Conservation (phyloP, 1,284 basidiomycete species). For the Sporisorium sorghi region DNA sequence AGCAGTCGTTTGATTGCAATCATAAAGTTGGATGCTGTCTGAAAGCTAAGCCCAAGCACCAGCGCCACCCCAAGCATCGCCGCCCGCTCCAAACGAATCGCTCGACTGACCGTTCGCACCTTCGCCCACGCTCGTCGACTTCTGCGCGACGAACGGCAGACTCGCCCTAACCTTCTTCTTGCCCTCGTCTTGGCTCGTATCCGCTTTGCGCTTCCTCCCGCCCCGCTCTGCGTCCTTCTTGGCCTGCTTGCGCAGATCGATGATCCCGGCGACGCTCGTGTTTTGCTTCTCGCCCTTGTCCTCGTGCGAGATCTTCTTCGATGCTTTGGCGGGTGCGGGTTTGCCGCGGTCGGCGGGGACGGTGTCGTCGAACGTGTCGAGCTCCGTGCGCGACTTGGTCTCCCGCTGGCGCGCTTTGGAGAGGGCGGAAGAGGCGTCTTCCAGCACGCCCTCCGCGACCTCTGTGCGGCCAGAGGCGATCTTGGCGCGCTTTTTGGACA, state of each 20-base stretch:
- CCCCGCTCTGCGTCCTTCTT: constrained; percentile 18
- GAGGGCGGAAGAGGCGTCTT: constrained; percentile 20
- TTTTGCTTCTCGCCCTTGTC: constrained; percentile 24
- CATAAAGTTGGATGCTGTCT: too few species aligned
- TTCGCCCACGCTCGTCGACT: not conserved
- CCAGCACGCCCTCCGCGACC: constrained; percentile 43
- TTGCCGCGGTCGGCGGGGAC: not conserved
- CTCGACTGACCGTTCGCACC: not conserved
- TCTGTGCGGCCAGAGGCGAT: constrained; percentile 43
- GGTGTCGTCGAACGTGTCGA: constrained; percentile 32
- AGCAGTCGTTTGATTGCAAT: not conserved
- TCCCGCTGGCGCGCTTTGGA: constrained; percentile 36
- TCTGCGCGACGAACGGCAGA: constrained; percentile 22
- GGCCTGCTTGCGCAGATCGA: constrained; percentile 33
- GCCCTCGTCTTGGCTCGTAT: not conserved
- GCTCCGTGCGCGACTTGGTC: constrained; percentile 17
- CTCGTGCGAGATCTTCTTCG: constrained; percentile 7
- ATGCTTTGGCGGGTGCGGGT: not conserved
- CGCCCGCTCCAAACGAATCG: constrained; percentile 25
- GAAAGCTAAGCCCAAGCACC: constrained; percentile 24
- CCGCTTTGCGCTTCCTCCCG: constrained; percentile 16
- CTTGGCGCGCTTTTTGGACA: constrained; percentile 34
- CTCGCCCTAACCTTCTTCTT: constrained; percentile 28
- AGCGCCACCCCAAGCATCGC: constrained; percentile 34
- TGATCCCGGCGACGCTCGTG: constrained; percentile 32